Conservation (phyloP, 495 filamentous ascomycete species). For the Glonium stellatum region DNA sequence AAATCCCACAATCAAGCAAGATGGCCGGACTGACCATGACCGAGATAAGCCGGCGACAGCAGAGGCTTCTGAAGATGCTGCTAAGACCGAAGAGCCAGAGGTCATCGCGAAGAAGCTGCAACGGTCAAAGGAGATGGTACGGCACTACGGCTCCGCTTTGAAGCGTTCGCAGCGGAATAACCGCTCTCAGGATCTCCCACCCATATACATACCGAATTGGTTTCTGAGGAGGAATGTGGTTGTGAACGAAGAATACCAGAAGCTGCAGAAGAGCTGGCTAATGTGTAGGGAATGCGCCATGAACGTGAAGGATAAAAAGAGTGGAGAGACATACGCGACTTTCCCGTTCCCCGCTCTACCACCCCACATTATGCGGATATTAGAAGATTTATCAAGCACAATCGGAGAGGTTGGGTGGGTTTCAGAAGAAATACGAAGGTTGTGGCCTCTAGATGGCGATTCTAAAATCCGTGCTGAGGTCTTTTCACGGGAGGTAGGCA, state of each 20-base stretch:
- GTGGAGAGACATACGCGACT: constrained; percentile 6
- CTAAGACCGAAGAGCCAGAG: constrained; percentile 15
- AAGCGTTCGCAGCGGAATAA: constrained; percentile 20
- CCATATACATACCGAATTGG: constrained; percentile 36
- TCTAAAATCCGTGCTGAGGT: constrained; percentile 10
- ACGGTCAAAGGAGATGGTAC: constrained; percentile 21
- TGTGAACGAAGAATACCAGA: constrained; percentile 26
- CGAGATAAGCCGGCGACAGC: constrained; percentile 6
- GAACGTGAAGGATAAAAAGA: constrained; percentile 6
- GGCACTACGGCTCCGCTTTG: constrained; percentile 22
- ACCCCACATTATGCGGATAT: constrained; percentile 12
- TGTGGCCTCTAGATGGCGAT: too few species aligned
- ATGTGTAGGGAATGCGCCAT: background rate
- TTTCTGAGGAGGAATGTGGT: constrained; percentile 37
- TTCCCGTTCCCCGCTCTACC: constrained; percentile 6
- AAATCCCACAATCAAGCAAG: constrained; percentile 4
- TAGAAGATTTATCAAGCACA: too few species aligned
- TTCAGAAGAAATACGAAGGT: too few species aligned
- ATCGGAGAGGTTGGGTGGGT: too few species aligned
- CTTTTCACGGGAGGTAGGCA: too few species aligned
- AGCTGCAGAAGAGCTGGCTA: background rate
- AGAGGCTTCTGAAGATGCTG: constrained; percentile 4
- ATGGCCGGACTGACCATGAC: constrained; percentile 8
- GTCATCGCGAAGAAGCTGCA: constrained; percentile 25
- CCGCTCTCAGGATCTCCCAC: constrained; percentile 22